Evolutionary conservation across 2,329 filamentous ascomycete genomes (phyloP).

Genomic region (Claviceps fusiformis): DNA sequence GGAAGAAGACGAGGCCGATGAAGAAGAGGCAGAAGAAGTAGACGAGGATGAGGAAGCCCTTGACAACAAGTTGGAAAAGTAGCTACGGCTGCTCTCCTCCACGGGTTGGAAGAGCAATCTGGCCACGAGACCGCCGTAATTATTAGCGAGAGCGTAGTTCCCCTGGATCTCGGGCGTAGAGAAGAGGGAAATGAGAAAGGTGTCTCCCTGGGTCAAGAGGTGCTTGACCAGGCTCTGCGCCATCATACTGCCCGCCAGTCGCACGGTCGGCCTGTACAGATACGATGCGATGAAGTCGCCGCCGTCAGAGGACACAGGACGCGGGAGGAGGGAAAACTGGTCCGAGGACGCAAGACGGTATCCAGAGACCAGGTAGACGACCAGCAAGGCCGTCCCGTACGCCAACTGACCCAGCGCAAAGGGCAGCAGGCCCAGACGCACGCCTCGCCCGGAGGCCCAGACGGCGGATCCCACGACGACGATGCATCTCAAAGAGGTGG

Average conservation of each 20-base stretch:
- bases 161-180: constrained; percentile 72
- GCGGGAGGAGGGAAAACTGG: constrained; percentile 56
- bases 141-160: constrained; percentile 83
- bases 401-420: constrained; percentile 78
- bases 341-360: constrained; percentile 37
- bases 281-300: constrained; percentile 38
- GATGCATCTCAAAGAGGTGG: constrained; percentile 64
- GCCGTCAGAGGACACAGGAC: constrained; percentile 16
- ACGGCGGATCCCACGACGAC: constrained; percentile 59
- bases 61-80: constrained; percentile 70
- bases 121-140: constrained; percentile 82
- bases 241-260: constrained; percentile 69
- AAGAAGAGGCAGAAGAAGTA: no score
- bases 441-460: constrained; percentile 35
- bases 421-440: constrained; percentile 62
- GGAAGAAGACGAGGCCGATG: background rate
- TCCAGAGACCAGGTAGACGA: constrained; percentile 56
- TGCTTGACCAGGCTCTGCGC: constrained; percentile 86
- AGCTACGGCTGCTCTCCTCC: constrained; percentile 81
- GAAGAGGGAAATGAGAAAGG: constrained; percentile 68
- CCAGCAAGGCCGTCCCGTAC: constrained; percentile 56
- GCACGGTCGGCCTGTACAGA: constrained; percentile 58
- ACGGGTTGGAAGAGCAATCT: constrained; percentile 87
- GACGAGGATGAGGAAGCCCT: constrained; percentile 8
- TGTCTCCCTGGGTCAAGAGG: constrained; percentile 85